Percentiles rank a stretch among this genome's conserved stretches.
phyloP scores from a whole-genome alignment of 1,284 basidiomycete species.

The Ganoderma resinaceum region DNA sequence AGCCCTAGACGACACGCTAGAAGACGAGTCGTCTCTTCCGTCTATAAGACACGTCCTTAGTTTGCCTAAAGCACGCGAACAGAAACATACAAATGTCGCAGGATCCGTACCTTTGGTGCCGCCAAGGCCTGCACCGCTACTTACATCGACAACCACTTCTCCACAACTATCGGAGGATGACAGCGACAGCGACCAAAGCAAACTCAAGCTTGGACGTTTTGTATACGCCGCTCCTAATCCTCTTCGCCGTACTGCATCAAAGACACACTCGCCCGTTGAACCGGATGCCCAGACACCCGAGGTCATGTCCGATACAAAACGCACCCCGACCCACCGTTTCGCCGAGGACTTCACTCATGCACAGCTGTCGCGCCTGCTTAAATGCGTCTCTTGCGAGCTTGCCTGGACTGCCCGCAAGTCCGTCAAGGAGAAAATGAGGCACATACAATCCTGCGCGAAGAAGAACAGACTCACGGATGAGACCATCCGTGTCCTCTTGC shows the following conservation, averaged over 20 bases:
- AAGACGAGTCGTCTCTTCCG: conserved; percentile 27
- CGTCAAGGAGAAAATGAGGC: conserved; percentile 62
- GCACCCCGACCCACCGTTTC: conserved; percentile 32
- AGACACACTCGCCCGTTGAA: conserved; percentile 19
- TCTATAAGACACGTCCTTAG: conserved; percentile 21
- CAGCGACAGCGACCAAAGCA: conserved; percentile 2
- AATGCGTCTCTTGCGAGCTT: conserved; percentile 70
- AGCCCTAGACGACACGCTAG: conserved; percentile 17
- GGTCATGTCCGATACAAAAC: neutral
- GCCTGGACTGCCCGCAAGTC: conserved; percentile 76
- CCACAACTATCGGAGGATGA: conserved; percentile 6
- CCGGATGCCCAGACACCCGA: conserved; percentile 11
- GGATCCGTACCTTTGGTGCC: neutral
- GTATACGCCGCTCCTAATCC: conserved; percentile 21
- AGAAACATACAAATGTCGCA: neutral
- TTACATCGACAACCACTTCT: neutral
- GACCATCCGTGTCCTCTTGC: conserved; percentile 61
- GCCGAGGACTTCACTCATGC: conserved; percentile 49
- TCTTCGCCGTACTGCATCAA: conserved; percentile 16
- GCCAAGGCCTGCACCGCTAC: neutral
- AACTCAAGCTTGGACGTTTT: conserved; percentile 23
- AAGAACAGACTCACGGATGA: conserved; percentile 60
- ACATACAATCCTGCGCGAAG: conserved; percentile 72
- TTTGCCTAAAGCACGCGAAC: conserved; percentile 4
- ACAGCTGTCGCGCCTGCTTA: conserved; percentile 55